Percentiles rank a stretch among this genome's conserved stretches.
Evolutionary conservation across 2,329 filamentous ascomycete genomes (phyloP).

Genomic region (Helotiales sp.): DNA sequence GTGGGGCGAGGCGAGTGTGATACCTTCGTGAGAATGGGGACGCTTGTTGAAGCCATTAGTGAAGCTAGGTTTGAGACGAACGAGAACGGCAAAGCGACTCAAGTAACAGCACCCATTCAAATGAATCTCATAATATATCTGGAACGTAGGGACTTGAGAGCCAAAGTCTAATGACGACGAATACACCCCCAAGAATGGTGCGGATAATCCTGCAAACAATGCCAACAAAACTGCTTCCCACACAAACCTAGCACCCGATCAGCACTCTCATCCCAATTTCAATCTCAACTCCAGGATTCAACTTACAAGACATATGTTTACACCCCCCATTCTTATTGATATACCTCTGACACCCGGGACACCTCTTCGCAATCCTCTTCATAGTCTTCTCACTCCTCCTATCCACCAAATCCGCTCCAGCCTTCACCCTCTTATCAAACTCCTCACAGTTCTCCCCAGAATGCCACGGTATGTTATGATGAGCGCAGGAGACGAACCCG

Average conservation of each 20-base stretch:
- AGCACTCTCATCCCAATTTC: background rate
- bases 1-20: too few species aligned
- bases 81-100: too few species aligned
- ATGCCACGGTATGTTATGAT: constrained; percentile 30
- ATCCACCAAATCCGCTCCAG: constrained; percentile 4
- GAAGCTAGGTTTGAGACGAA: too few species aligned
- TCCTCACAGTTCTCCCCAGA: constrained; percentile 24
- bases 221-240: constrained; percentile 28
- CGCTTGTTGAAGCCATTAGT: too few species aligned
- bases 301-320: constrained; percentile 31
- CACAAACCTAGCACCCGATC: constrained; percentile 22
- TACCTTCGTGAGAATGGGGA: too few species aligned
- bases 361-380: constrained; percentile 29
- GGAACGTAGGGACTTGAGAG: background rate
- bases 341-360: constrained; percentile 27
- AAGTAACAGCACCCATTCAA: too few species aligned
- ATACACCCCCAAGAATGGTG: constrained; percentile 25
- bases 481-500: constrained; percentile 19
- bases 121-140: too few species aligned
- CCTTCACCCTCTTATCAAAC: constrained; percentile 14
- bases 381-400: constrained; percentile 28
- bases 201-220: constrained; percentile 25
- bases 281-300: background rate
- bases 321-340: constrained; percentile 33
- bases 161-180: background rate